Evolutionary conservation across 768 basidiomycete genomes (phyloP), one percentile per base, ranked within the genome.

Genomic region (Xerocomellus amylosporus): DNA sequence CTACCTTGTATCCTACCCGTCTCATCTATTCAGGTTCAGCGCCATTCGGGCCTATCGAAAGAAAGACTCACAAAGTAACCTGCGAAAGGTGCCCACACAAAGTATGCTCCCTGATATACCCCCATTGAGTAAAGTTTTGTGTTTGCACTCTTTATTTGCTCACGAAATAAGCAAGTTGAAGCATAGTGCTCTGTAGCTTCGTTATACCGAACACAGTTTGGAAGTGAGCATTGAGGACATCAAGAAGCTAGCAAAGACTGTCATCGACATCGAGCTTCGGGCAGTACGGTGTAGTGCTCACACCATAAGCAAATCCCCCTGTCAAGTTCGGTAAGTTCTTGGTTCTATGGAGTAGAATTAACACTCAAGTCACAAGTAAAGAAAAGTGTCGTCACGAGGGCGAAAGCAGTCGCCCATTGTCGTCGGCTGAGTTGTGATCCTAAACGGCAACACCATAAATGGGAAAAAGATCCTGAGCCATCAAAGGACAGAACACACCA

Each of bases 91-190:
- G 84, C 74, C 64, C 74, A 85, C 20, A 84, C 78, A 43, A 86
- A 67, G 63, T 86, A 86, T 20, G 84, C 85, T 15, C 85, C 84
- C 79, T 79, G 45, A 39, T 6, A 39, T 17, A 5, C 33, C 8
- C 13, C 26, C 8, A 44, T 49, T 36, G 17, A 34, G 47, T 8
- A 14, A 37, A 20, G 30, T 17, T 26, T 0, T 2, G 19, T 20
- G 5, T 26, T 2, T 3, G 3, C 15, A 37, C n/a, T 8, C 22
- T 36, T 46, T n/a, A n/a, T 22, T 44, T 36, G 59, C 77, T 60
- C 55, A 81, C 79, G 62, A 86, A 87, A 64, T 88, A 89, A 5
- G 87, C 86, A 22, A 88, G 74, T 60, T 90, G 88, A 52, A 91
- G 76, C 58, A 88, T 75, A 7, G 88, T 87, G 50, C 86, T 88